These are phyloP conservation scores for Tetrahymena malaccensis DNA, from an alignment of 73 alveolate species.

Conservation along the genomic window DNA sequence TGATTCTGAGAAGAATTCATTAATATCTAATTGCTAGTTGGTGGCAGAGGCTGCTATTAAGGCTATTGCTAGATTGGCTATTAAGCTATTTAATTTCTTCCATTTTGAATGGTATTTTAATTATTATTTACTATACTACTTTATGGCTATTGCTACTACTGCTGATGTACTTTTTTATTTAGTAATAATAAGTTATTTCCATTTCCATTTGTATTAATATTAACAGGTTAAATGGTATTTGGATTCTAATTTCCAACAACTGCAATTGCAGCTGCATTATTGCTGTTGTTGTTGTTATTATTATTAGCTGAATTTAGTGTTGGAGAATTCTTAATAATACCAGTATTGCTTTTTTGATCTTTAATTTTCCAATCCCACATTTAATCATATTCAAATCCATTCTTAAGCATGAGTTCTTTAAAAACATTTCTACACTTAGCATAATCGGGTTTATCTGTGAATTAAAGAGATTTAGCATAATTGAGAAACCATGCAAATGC, in stretches of 20 bases:
- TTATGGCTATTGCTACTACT: background rate
- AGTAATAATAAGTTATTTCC: background rate
- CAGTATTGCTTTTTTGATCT: background rate
- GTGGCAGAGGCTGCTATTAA: background rate
- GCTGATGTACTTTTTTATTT: background rate
- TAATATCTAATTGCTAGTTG: background rate
- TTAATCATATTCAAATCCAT: background rate
- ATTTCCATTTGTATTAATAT: background rate
- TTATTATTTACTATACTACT: background rate
- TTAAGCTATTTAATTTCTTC: background rate
- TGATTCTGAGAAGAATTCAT: background rate
- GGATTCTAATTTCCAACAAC: background rate
- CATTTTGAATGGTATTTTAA: background rate
- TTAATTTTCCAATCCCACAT: background rate
- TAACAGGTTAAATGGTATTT: background rate
- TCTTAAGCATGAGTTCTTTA: background rate
- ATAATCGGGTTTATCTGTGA: constrained; percentile 13
- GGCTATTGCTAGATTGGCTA: background rate
- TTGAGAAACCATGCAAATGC: background rate
- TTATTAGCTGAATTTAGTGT: background rate
- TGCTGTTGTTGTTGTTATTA: too few species aligned
- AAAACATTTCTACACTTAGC: constrained; percentile 1
- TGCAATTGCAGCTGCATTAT: background rate
- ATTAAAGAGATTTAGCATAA: constrained; percentile 25
- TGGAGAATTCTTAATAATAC: background rate